Percentiles rank a stretch among this genome's conserved stretches.
phyloP scores from a whole-genome alignment of 129 eudicot genomes.

The Lactuca saligna region DNA sequence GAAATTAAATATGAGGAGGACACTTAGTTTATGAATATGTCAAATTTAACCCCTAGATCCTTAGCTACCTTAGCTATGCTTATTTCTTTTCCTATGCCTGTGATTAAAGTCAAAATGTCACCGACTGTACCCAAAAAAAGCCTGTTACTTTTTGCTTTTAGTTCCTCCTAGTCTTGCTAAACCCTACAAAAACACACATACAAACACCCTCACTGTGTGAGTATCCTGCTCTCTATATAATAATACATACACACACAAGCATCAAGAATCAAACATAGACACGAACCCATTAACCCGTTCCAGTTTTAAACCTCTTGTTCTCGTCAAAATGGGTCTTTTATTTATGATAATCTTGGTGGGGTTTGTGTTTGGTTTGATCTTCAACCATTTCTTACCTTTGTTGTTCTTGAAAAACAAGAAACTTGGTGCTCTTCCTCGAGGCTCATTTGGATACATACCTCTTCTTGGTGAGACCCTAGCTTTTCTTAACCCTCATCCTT shows the following conservation, averaged over 20 bases:
- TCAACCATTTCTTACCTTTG: slow-evolving; percentile 72
- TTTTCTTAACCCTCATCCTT: slow-evolving; percentile 73
- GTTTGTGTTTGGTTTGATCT: slow-evolving; percentile 42
- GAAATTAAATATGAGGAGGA: slow-evolving; percentile 25
- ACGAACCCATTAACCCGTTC: slow-evolving; percentile 13
- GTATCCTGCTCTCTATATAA: slow-evolving; percentile 23
- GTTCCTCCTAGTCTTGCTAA: slow-evolving; percentile 25
- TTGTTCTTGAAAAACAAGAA: slow-evolving; percentile 41
- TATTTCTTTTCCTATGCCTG: slow-evolving; percentile 36
- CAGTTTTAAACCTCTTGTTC: slow-evolving; percentile 13
- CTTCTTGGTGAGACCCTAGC: slow-evolving; percentile 76
- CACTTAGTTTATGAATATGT: slow-evolving; percentile 9
- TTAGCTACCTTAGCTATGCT: slow-evolving; percentile 40
- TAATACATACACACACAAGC: slow-evolving; percentile 19
- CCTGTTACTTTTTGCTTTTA: slow-evolving; percentile 39
- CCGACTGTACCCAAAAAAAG: slow-evolving; percentile 41
- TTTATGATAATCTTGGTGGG: slow-evolving; percentile 32
- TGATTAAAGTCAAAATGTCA: slow-evolving; percentile 46
- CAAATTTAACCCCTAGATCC: slow-evolving; percentile 41
- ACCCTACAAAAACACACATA: slow-evolving; percentile 38
- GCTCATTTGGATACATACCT: slow-evolving; percentile 72
- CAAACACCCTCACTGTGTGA: slow-evolving; percentile 27
- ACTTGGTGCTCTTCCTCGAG: slow-evolving; percentile 51
- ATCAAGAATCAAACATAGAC: slow-evolving; percentile 27
- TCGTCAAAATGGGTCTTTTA: slow-evolving; percentile 32